phyloP scores from a whole-genome alignment of 495 filamentous ascomycete genomes.

The Staphylotrichum longicolle region DNA sequence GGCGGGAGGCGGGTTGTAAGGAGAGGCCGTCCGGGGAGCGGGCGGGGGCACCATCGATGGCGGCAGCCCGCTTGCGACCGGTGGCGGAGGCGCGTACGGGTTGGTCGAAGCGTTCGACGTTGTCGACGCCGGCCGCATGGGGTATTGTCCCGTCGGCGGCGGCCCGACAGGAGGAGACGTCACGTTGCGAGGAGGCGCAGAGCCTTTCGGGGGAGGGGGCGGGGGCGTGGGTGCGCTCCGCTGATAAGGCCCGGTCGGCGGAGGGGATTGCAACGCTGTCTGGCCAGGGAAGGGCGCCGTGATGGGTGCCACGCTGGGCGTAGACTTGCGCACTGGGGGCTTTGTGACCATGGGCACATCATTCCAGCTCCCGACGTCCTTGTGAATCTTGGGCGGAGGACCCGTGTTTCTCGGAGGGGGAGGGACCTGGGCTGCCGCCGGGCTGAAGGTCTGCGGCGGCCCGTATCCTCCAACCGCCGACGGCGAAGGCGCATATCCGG shows the following conservation, averaged over 20 bases:
- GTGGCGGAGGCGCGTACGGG: slow-evolving; percentile 66
- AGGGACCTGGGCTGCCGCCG: slow-evolving; percentile 19
- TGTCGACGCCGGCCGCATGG: slow-evolving; percentile 58
- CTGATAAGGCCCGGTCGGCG: slow-evolving; percentile 42
- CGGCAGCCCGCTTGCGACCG: slow-evolving; percentile 39
- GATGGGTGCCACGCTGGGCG: slow-evolving; percentile 62
- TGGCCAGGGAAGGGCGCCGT: slow-evolving; percentile 69
- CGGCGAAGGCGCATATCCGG: slow-evolving; percentile 36
- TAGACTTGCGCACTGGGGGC: slow-evolving; percentile 64
- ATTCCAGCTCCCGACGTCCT: slow-evolving; percentile 82
- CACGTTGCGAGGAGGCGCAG: slow-evolving; percentile 50
- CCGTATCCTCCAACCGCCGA: slow-evolving; percentile 37
- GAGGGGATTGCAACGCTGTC: slow-evolving; percentile 43
- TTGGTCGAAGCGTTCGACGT: slow-evolving; percentile 66
- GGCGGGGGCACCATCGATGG: slow-evolving; percentile 48
- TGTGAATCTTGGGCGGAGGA: slow-evolving; percentile 67
- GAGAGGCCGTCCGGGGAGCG: slow-evolving; percentile 74
- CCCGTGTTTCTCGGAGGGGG: slow-evolving; percentile 52
- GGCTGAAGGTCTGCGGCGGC: slow-evolving; percentile 30
- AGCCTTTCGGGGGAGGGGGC: slow-evolving; percentile 58
- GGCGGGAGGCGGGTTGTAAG: slow-evolving; percentile 81
- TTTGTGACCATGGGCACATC: slow-evolving; percentile 88
- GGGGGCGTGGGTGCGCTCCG: slow-evolving; percentile 43
- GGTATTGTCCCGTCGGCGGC: slow-evolving; percentile 50
- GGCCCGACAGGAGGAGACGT: slow-evolving; percentile 51